Conservation (phyloP, 2,329 filamentous ascomycete genomes). For the Venturia pyrina region DNA sequence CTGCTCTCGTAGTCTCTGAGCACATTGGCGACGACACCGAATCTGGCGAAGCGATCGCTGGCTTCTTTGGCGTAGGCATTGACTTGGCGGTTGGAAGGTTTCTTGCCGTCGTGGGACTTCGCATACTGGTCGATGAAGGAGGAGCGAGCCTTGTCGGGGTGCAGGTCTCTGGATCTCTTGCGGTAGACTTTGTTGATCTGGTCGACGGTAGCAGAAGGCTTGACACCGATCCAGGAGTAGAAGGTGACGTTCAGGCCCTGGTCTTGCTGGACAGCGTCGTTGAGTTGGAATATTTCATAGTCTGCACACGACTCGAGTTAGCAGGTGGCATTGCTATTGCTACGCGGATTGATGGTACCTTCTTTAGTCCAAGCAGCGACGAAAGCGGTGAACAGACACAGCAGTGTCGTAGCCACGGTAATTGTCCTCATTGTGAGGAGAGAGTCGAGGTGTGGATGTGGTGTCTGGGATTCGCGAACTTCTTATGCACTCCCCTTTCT, state of each 20-base stretch:
- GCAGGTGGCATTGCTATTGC: not conserved
- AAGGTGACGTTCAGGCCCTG: conserved; percentile 78
- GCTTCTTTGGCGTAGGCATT: conserved; percentile 71
- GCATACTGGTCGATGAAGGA: conserved; percentile 62
- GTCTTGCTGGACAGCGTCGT: conserved; percentile 68
- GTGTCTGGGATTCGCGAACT: not conserved
- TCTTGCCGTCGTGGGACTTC: conserved; percentile 45
- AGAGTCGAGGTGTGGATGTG: not conserved
- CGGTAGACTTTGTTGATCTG: conserved; percentile 92
- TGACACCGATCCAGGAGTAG: conserved; percentile 82
- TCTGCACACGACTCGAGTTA: conserved; percentile 43
- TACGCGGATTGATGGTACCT: conserved; percentile 43
- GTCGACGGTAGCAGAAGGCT: conserved; percentile 63
- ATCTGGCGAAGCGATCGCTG: conserved; percentile 69
- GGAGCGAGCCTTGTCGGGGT: conserved; percentile 88
- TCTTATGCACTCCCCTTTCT: not conserved
- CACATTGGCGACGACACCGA: conserved; percentile 77
- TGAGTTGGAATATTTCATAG: conserved; percentile 93
- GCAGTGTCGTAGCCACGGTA: conserved; percentile 52
- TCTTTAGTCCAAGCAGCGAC: conserved; percentile 78
- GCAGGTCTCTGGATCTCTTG: conserved; percentile 70
- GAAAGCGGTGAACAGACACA: conserved; percentile 57
- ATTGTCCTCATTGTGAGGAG: conserved; percentile 59
- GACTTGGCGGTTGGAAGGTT: conserved; percentile 64
- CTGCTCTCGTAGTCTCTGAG: conserved; percentile 63